Conservation (phyloP, 208 protist species). For the Naegleria fowleri region DNA sequence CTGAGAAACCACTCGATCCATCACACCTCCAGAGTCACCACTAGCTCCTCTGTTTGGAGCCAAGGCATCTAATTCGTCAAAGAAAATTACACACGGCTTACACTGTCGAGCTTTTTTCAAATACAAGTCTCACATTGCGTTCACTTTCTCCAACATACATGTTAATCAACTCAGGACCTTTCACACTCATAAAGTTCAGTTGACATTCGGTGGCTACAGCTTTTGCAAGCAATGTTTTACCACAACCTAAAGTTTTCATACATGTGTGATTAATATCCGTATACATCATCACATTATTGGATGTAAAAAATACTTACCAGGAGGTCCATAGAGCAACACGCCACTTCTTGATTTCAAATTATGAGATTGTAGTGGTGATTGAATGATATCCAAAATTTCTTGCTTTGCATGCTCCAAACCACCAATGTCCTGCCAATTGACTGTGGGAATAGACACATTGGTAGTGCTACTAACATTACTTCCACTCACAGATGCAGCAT, state of each 20-base stretch:
- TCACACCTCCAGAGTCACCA: conserved; percentile 76
- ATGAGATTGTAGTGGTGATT: conserved; percentile 25
- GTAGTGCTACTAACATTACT: background rate
- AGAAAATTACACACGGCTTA: conserved; percentile 83
- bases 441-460: conserved; percentile 20
- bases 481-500: background rate
- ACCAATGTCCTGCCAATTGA: conserved; percentile 71
- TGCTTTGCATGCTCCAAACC: conserved; percentile 67
- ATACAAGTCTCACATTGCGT: conserved; percentile 72
- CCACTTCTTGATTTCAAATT: conserved; percentile 47
- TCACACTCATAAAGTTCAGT: conserved; percentile 87
- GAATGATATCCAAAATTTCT: conserved; percentile 55
- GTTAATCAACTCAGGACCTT: conserved; percentile 86
- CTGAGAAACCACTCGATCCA: conserved; percentile 86
- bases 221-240: conserved; percentile 83
- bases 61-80: conserved; percentile 82
- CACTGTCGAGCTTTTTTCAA: conserved; percentile 73
- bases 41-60: conserved; percentile 68
- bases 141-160: conserved; percentile 86
- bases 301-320: conserved; percentile 43
- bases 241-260: too few relatives aligned
- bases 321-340: conserved; percentile 80
- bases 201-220: conserved; percentile 82
- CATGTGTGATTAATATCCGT: background rate
- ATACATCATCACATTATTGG: background rate